Base-by-base conservation (phyloP, 257 asterid species). In the Przewalskia tangutica region DNA sequence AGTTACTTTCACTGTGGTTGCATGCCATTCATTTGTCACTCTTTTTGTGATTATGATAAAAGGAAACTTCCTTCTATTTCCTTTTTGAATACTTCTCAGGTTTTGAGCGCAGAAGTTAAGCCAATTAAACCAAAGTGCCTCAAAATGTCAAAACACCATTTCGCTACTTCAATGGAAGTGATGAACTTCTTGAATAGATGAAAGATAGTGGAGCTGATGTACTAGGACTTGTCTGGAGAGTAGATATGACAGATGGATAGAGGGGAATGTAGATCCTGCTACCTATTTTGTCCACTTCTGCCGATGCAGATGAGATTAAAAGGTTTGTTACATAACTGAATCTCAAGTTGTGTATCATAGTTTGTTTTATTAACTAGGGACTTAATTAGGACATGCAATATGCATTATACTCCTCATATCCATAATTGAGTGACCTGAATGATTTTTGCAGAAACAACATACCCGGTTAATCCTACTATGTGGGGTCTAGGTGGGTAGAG, bases 221-320 rank as follows among this genome's bases (percentile, higher is more conserved):
- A 50, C 87, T 92, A 73, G 99, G 98, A 83, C 97, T 92, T 54
- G 97, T 93, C 88, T 95, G 98, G 98, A 91, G 97, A 7, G 91
- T 92, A 54, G 99, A 93, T 83, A 92, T 95, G 97, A 92, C 89
- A 44, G 98, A 93, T 79, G 98, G 95, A 86, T 93, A 85, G 97
- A 95, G 87, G 95, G 98, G 81, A 90, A 95, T 82, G 97, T 92
- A 6, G 97, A 93, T 86, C 96, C 97, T 4, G 97, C 99, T 66
- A 76, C 82, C 89, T 95, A 75, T 93, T 92, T 87, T 89, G 91
- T 84, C 88, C 99, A 81, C 95, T 85, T 84, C 90, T 92, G n/a
- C 89, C 92, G 68, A 80, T 93, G 85, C 93, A 51, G 85, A 84
- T 38, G 99, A 92, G 90, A 90, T 93, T 77, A 62, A 88, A 84